A percentile compares a stretch with the other conserved stretches of the same genome.
Conservation (phyloP, 306 rosid genomes). For the Herpetospermum pedunculosum region DNA sequence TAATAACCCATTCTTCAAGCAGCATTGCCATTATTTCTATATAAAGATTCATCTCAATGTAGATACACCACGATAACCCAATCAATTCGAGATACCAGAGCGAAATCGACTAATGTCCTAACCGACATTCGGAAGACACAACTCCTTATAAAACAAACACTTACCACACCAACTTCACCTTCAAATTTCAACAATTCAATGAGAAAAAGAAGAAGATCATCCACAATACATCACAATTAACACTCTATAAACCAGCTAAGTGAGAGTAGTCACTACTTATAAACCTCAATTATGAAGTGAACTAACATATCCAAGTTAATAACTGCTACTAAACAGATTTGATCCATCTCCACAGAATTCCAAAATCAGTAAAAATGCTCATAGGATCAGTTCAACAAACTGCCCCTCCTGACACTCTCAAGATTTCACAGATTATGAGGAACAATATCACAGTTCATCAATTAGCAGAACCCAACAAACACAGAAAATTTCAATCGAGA, state of each 20-base stretch:
- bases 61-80: background rate
- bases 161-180: background rate
- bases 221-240: background rate
- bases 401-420: background rate
- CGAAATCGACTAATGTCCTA: background rate
- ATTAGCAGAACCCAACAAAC: background rate
- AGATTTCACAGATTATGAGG: background rate
- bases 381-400: background rate
- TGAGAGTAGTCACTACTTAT: background rate
- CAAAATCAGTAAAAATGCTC: background rate
- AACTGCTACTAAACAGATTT: background rate
- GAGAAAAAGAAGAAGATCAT: background rate
- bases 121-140: background rate
- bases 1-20: background rate
- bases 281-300: background rate
- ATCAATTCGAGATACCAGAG: background rate
- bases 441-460: background rate
- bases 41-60: background rate
- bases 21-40: background rate
- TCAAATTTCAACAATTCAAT: background rate
- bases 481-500: slow-evolving; percentile 13
- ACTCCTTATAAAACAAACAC: background rate
- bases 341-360: background rate
- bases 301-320: background rate
- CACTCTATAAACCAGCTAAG: background rate